phyloP scores from a whole-genome alignment of 345 rosid genomes.

The Geranium rotundifolium region DNA sequence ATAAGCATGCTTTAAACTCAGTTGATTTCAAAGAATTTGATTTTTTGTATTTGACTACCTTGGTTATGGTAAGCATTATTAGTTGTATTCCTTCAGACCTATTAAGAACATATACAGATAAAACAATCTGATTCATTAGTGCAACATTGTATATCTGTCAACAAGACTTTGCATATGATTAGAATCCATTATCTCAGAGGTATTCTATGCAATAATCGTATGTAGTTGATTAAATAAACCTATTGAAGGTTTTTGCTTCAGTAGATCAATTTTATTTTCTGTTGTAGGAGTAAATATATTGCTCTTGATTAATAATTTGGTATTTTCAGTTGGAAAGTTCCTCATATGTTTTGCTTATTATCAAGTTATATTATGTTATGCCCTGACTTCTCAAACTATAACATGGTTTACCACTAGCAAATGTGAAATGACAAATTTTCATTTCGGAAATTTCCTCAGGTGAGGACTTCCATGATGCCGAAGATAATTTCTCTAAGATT shows the following conservation, averaged over 20 bases:
- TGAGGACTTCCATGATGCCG: slow-evolving; percentile 72
- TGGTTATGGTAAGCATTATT: neutral
- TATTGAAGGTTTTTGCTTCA: neutral
- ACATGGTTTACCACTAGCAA: neutral
- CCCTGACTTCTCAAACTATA: too few species aligned
- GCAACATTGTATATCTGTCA: neutral
- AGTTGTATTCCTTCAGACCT: neutral
- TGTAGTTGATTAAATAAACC: too few species aligned
- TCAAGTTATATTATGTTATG: too few species aligned
- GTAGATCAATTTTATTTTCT: neutral
- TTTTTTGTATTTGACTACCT: neutral
- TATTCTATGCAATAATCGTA: too few species aligned
- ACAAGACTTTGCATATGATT: neutral
- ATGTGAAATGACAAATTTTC: neutral
- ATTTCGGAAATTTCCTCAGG: slow-evolving; percentile 33
- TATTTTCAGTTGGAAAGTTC: neutral
- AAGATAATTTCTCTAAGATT: slow-evolving; percentile 38
- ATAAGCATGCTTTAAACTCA: neutral
- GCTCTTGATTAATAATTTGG: neutral
- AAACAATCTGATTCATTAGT: neutral
- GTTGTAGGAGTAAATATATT: neutral
- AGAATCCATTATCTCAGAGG: neutral
- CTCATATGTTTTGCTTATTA: neutral
- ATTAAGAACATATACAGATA: neutral
- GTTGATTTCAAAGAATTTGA: neutral